Percentiles rank a stretch among this genome's conserved stretches.
phyloP scores from a whole-genome alignment of 768 basidiomycete species.

The Favolaschia claudopus region DNA sequence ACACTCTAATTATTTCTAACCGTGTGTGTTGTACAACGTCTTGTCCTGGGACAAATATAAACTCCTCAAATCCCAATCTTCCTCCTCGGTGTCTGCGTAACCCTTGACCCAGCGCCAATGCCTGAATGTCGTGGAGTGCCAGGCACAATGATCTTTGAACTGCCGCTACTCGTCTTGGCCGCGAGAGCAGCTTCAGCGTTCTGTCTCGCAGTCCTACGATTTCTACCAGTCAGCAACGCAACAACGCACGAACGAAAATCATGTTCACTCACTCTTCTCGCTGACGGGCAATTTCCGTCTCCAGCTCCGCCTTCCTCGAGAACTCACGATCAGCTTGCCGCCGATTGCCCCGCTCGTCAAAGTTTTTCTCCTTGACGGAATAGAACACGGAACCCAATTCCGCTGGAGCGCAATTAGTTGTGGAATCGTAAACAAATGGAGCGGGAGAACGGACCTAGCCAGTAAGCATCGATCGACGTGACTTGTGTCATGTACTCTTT shows the following conservation, averaged over 20 bases:
- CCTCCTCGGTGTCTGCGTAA: constrained; percentile 79
- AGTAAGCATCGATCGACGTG: constrained; percentile 96
- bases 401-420: constrained; percentile 52
- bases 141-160: constrained; percentile 75
- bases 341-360: constrained; percentile 85
- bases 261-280: constrained; percentile 69
- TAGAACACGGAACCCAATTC: constrained; percentile 97
- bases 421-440: not conserved
- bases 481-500: constrained; percentile 99
- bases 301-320: constrained; percentile 88
- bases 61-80: constrained; percentile 75
- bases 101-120: constrained; percentile 66
- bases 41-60: too few species aligned
- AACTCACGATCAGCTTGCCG: constrained; percentile 89
- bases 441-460: constrained; percentile 74
- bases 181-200: constrained; percentile 67
- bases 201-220: constrained; percentile 64
- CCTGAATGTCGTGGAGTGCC: constrained; percentile 82
- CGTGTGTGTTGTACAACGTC: too few species aligned
- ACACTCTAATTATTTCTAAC: too few species aligned
- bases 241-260: constrained; percentile 14
- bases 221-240: constrained; percentile 12
- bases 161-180: constrained; percentile 57
- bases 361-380: constrained; percentile 97
- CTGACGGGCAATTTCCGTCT: constrained; percentile 88